Evolutionary conservation across 2,329 filamentous ascomycete species (phyloP).

Genomic region (Phaeosphaeriaceae sp.): DNA sequence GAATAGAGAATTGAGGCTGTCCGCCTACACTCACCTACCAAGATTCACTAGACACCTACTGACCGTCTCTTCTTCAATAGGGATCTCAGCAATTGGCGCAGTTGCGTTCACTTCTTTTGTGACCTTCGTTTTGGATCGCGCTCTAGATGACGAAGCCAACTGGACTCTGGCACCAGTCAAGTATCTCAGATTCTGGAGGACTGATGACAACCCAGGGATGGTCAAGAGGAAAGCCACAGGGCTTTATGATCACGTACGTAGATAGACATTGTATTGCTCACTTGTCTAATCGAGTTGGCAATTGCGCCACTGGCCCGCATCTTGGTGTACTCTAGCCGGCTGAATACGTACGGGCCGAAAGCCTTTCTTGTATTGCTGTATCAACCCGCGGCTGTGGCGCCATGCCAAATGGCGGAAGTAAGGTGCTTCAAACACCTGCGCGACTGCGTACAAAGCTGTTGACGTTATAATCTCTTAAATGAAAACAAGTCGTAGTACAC

Average conservation of each 20-base stretch:
- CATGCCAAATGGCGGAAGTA: no score
- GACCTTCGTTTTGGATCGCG: constrained; percentile 34
- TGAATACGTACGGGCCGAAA: not conserved
- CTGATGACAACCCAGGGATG: not conserved
- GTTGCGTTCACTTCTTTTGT: constrained; percentile 32
- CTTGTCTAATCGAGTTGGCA: not conserved
- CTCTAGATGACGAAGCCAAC: constrained; percentile 38
- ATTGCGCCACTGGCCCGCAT: not conserved
- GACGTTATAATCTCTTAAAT: no score
- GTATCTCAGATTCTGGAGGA: constrained; percentile 24
- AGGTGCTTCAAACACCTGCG: no score
- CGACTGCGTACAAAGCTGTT: no score
- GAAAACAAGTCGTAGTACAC: no score
- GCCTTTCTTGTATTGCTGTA: not conserved
- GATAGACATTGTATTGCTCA: not conserved
- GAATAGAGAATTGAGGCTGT: not conserved
- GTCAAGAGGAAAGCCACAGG: constrained; percentile 18
- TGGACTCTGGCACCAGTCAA: constrained; percentile 23
- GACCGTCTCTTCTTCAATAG: constrained; percentile 19
- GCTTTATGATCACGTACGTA: constrained; percentile 13
- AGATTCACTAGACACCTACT: not conserved
- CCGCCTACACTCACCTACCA: not conserved
- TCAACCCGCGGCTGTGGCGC: not conserved
- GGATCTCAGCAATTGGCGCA: constrained; percentile 33
- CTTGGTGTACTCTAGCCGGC: not conserved